These are phyloP conservation scores for Lophium mytilinum DNA, from an alignment of 495 filamentous ascomycete genomes.

Conservation along the genomic window DNA sequence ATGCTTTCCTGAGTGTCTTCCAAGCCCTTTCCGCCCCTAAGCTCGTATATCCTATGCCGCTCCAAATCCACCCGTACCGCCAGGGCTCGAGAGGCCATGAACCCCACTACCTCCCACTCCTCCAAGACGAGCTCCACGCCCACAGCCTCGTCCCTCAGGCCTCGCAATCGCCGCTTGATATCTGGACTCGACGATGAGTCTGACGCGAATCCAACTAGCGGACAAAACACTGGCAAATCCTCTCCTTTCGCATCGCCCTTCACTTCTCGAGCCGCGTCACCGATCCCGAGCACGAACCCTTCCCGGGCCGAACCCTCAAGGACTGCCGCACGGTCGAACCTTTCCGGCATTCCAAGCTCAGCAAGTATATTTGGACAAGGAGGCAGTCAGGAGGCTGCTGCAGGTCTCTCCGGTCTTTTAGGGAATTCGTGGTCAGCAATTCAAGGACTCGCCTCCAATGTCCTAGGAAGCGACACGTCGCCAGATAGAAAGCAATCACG, in stretches of 20 bases:
- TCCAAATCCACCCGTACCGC: conserved; percentile 14
- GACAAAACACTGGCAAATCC: conserved; percentile 7
- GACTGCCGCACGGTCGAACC: conserved; percentile 1
- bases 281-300: conserved; percentile 27
- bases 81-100: conserved; percentile 23
- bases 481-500: conserved; percentile 27
- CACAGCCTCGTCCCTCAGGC: conserved; percentile 29
- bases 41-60: conserved; percentile 21
- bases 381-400: conserved; percentile 1
- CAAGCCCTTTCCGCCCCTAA: conserved; percentile 16
- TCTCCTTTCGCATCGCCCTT: conserved; percentile 28
- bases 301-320: conserved; percentile 14
- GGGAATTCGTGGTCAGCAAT: conserved; percentile 36
- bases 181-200: conserved; percentile 32
- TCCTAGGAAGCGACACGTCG: conserved; percentile 33
- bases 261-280: conserved; percentile 29
- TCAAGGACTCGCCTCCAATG: conserved; percentile 36
- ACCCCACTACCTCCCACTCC: conserved; percentile 19
- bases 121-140: conserved; percentile 24
- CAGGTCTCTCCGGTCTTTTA: conserved; percentile 23
- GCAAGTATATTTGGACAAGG: conserved; percentile 7
- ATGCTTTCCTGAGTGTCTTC: conserved; percentile 17
- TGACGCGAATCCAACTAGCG: conserved; percentile 9
- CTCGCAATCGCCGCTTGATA: conserved; percentile 32
- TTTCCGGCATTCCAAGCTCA: conserved; percentile 9